phyloP scores from a whole-genome alignment of 257 asterid genomes.

The Salvia hispanica region DNA sequence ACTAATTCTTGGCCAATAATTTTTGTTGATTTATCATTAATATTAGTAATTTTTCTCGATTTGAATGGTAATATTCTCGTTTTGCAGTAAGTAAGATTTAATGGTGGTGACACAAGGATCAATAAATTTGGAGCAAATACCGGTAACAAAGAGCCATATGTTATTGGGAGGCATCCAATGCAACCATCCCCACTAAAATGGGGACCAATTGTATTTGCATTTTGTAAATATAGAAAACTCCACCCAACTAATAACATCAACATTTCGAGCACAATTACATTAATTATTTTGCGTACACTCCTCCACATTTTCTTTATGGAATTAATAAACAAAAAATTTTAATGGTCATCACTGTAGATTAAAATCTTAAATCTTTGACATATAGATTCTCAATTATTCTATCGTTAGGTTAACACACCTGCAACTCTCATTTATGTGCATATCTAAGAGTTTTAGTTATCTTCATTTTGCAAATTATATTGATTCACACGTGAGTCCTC shows the following conservation, averaged over 20 bases:
- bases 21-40: background rate
- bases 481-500: background rate
- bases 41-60: background rate
- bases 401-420: no score
- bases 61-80: background rate
- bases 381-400: no score
- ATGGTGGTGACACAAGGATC: background rate
- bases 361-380: no score
- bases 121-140: background rate
- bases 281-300: background rate
- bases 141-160: slow-evolving; percentile 4
- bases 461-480: background rate
- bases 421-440: no score
- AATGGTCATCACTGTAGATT: no score
- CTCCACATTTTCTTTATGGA: no score
- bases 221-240: background rate
- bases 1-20: background rate
- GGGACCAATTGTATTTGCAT: slow-evolving; percentile 14
- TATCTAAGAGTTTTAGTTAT: no score
- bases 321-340: no score
- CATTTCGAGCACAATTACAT: background rate
- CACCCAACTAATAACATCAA: background rate
- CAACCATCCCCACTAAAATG: slow-evolving; percentile 17
- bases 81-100: background rate
- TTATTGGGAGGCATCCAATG: background rate